These are phyloP conservation scores for Hericium coralloides DNA, from an alignment of 768 basidiomycete genomes.

Conservation along the genomic window DNA sequence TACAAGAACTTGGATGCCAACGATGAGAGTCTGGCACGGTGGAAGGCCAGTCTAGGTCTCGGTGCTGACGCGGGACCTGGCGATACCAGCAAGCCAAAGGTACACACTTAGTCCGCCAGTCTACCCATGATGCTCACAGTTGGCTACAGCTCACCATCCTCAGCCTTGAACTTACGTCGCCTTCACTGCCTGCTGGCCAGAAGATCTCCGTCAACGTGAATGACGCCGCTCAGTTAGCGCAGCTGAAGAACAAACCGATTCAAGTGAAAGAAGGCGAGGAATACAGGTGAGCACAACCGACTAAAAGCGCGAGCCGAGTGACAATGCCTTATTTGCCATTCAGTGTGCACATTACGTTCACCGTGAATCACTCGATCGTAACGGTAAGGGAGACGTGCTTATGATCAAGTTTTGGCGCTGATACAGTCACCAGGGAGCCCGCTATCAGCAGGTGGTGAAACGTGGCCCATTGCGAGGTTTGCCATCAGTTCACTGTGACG, in stretches of 20 bases:
- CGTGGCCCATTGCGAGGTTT: slow-evolving; percentile 65
- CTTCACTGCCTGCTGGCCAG: slow-evolving; percentile 51
- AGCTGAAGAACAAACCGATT: slow-evolving; percentile 72
- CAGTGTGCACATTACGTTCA: slow-evolving; percentile 77
- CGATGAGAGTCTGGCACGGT: slow-evolving; percentile 89
- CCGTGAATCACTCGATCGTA: slow-evolving; percentile 85
- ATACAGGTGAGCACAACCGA: slow-evolving; percentile 56
- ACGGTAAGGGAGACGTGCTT: slow-evolving; percentile 38
- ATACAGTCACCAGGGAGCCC: slow-evolving; percentile 45
- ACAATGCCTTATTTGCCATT: not conserved
- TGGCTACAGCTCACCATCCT: slow-evolving; percentile 54
- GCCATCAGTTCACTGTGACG: not conserved
- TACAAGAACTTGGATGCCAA: slow-evolving; percentile 79
- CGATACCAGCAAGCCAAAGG: slow-evolving; percentile 56
- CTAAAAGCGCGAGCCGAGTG: slow-evolving; percentile 1
- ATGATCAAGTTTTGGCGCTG: slow-evolving; percentile 4
- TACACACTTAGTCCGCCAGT: slow-evolving; percentile 18
- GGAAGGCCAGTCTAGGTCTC: slow-evolving; percentile 93
- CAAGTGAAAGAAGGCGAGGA: slow-evolving; percentile 79
- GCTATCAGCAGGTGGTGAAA: slow-evolving; percentile 88
- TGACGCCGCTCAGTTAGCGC: slow-evolving; percentile 35
- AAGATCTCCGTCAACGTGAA: slow-evolving; percentile 60
- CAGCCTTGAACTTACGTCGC: slow-evolving; percentile 72
- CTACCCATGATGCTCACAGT: not conserved
- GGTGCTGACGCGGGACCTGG: slow-evolving; percentile 36